phyloP scores from a whole-genome alignment of 2,329 filamentous ascomycete species.

The Fusarium coffeatum region DNA sequence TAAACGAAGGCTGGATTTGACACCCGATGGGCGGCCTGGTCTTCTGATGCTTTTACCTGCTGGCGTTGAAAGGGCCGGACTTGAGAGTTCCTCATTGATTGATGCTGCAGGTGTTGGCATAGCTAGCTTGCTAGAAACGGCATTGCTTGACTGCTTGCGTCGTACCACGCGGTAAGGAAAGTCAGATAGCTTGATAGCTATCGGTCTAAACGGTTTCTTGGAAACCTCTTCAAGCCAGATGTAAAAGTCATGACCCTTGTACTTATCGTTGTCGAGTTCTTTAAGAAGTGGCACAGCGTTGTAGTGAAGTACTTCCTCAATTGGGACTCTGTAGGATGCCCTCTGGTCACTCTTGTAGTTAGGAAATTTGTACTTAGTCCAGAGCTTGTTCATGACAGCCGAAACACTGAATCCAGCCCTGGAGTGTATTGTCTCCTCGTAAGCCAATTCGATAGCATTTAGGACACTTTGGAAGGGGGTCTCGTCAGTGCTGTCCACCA shows the following conservation, averaged over 20 bases:
- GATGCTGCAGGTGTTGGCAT: slow-evolving; percentile 2
- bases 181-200: slow-evolving; percentile 46
- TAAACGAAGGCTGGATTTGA: slow-evolving; percentile 59
- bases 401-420: slow-evolving; percentile 42
- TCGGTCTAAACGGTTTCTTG: slow-evolving; percentile 42
- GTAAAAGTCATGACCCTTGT: slow-evolving; percentile 49
- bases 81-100: slow-evolving; percentile 33
- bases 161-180: slow-evolving; percentile 47
- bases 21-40: slow-evolving; percentile 56
- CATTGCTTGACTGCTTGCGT: slow-evolving; percentile 39
- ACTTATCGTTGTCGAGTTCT: slow-evolving; percentile 51
- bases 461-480: slow-evolving; percentile 48
- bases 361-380: slow-evolving; percentile 50
- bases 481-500: slow-evolving; percentile 10
- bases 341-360: slow-evolving; percentile 41
- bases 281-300: slow-evolving; percentile 56
- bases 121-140: slow-evolving; percentile 6
- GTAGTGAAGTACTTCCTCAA: slow-evolving; percentile 58
- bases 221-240: slow-evolving; percentile 51
- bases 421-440: slow-evolving; percentile 20
- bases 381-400: slow-evolving; percentile 48
- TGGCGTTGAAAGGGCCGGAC: slow-evolving; percentile 36
- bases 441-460: slow-evolving; percentile 42
- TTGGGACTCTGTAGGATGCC: slow-evolving; percentile 56
- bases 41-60: slow-evolving; percentile 51